These are phyloP conservation scores for Coffea humblotiana DNA, from an alignment of 305 asterid genomes.

Conservation along the genomic window DNA sequence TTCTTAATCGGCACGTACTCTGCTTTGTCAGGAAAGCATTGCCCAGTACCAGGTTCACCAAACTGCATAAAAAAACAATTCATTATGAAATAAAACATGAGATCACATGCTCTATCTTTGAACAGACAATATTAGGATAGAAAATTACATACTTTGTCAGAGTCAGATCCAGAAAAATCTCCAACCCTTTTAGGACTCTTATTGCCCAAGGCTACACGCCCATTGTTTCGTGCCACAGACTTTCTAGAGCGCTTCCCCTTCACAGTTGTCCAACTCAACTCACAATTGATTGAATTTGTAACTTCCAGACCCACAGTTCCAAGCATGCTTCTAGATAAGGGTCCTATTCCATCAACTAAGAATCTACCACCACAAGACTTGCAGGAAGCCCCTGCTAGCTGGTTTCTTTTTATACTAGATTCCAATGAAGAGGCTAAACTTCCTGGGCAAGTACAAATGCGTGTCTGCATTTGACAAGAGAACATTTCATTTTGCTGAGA, in stretches of 20 bases:
- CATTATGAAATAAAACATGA: slow-evolving; percentile 3
- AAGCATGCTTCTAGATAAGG: slow-evolving; percentile 48
- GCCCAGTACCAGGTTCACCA: slow-evolving; percentile 39
- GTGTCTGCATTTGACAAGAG: slow-evolving; percentile 34
- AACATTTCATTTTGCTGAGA: slow-evolving; percentile 13
- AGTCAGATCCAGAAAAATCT: slow-evolving; percentile 69
- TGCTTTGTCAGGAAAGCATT: slow-evolving; percentile 38
- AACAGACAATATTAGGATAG: background rate
- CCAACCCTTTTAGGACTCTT: slow-evolving; percentile 72
- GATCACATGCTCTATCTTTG: background rate
- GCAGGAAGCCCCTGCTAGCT: slow-evolving; percentile 25
- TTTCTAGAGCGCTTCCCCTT: slow-evolving; percentile 75
- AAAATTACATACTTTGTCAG: slow-evolving; percentile 55
- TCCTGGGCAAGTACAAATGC: slow-evolving; percentile 37
- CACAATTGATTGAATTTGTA: slow-evolving; percentile 46
- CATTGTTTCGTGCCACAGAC: slow-evolving; percentile 52
- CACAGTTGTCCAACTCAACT: slow-evolving; percentile 70
- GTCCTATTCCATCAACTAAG: slow-evolving; percentile 54
- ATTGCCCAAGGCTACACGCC: slow-evolving; percentile 37
- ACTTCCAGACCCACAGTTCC: slow-evolving; percentile 54
- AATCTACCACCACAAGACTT: slow-evolving; percentile 39
- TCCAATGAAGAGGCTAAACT: slow-evolving; percentile 26
- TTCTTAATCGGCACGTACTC: slow-evolving; percentile 67
- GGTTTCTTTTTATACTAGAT: slow-evolving; percentile 25
- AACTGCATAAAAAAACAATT: slow-evolving; percentile 39